Evolutionary conservation across 495 filamentous ascomycete genomes (phyloP), one percentile per base, ranked within the genome.

Genomic region (Xylaria venustula): DNA sequence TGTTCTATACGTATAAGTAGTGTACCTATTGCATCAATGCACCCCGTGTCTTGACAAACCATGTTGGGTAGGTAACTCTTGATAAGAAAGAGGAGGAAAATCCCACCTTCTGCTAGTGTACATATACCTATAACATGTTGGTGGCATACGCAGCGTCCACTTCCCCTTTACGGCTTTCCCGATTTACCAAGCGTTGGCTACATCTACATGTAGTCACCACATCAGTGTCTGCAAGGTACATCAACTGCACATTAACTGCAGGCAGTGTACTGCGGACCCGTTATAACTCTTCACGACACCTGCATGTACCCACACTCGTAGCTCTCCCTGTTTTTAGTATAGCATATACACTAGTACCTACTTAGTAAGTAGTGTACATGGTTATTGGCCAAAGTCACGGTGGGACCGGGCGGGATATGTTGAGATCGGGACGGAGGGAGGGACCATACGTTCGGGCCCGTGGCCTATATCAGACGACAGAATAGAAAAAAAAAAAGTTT

Each of bases 201-300:
- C 30, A 58, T 15, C 22, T 40, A 26, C 17, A n/a, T n/a, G 30
- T 42, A 46, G 46, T 57, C 12, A n/a, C n/a, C n/a, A n/a, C n/a
- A n/a, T n/a, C n/a, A n/a, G n/a, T n/a, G n/a, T n/a, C n/a, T n/a
- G n/a, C n/a, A n/a, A n/a, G n/a, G n/a, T n/a, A n/a, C n/a, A n/a
- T n/a, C n/a, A n/a, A n/a, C n/a, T n/a, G n/a, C n/a, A n/a, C n/a
- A n/a, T n/a, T n/a, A n/a, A n/a, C n/a, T n/a, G n/a, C n/a, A n/a
- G n/a, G n/a, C n/a, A n/a, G n/a, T n/a, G n/a, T n/a, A n/a, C n/a
- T n/a, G 30, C 7, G 14, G 37, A 15, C 37, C 14, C 7, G 37
- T 40, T 40, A 40, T 15, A 40, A 40, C 34, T 59, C 56, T 51
- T 59, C 56, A 59, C 56, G 56, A 59, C 46, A 23, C 23, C 46